Evolutionary conservation across 2,329 filamentous ascomycete genomes (phyloP), one percentile per base, ranked within the genome.

Genomic region (Diplodia intermedia): DNA sequence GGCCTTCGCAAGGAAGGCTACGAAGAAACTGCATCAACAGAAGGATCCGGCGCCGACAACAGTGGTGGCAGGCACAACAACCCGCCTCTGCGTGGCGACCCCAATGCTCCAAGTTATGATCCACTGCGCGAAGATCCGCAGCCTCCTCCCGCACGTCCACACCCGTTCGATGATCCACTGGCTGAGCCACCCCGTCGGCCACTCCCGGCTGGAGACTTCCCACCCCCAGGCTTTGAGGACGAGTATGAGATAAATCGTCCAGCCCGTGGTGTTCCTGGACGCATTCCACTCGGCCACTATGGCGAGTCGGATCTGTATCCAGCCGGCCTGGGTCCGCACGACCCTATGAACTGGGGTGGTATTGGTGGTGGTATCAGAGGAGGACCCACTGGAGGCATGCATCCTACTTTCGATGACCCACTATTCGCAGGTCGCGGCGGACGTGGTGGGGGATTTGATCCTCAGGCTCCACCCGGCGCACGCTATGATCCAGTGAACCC

Each of bases 401-500:
- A 97, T 79, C 95, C 95, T 0, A 97, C 94, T 0, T 95, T 97
- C 77, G 93, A 97, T 73, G 94, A 98, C 75, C 93, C 92, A 7
- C 79, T 97, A 57, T 97, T 97, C 76, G 86, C 85, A 6, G 90
- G 89, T 0, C 84, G 83, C 1, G 79, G 82, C 1, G 82, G 77
- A 7, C 79, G 83, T 2, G 79, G 80, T 43, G 82, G 77, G 18
- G 79, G 80, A 15, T 90, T 86, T 74, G 86, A 94, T 75, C 89
- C 90, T 1, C 90, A 90, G 76, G 90, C 88, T 33, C 95, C 95
- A 4, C 93, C 93, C 1, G 95, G 95, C 1, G 90, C 93, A n/a
- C 85, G 95, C 71, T 98, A 93, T 82, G 95, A 98, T 82, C 94
- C 94, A 2, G 80, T 94, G 0, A 85, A 86, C 71, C 86, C 86